These are phyloP conservation scores for Fusarium coicis DNA, from an alignment of 2,329 filamentous ascomycete genomes.

Conservation along the genomic window DNA sequence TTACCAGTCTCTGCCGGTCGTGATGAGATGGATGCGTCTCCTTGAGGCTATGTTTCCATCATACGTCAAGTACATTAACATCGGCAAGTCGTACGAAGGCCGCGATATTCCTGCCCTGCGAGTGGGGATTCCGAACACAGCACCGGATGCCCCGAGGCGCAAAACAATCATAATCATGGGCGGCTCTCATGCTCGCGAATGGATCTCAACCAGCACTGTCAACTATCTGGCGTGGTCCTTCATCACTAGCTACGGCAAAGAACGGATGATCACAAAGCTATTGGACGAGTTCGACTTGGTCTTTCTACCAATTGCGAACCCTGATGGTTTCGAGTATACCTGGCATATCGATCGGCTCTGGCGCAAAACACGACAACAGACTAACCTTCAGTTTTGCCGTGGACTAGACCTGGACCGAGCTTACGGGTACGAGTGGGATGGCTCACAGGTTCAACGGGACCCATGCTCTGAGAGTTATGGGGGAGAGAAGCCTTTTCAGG, in stretches of 20 bases:
- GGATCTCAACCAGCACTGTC: conserved; percentile 93
- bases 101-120: conserved; percentile 86
- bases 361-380: conserved; percentile 93
- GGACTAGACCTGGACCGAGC: conserved; percentile 91
- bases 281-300: conserved; percentile 88
- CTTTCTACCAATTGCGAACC: conserved; percentile 89
- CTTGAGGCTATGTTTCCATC: conserved; percentile 90
- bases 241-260: conserved; percentile 83
- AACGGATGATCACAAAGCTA: conserved; percentile 76
- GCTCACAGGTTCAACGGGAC: conserved; percentile 71
- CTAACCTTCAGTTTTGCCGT: conserved; percentile 82
- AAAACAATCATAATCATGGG: conserved; percentile 86
- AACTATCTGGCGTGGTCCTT: conserved; percentile 91
- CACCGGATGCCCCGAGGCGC: conserved; percentile 60
- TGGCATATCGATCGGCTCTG: conserved; percentile 93
- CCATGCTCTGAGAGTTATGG: conserved; percentile 93
- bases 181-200: conserved; percentile 93
- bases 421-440: conserved; percentile 88
- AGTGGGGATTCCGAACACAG: conserved; percentile 68
- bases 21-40: conserved; percentile 91
- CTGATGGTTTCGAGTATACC: conserved; percentile 93
- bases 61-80: conserved; percentile 76
- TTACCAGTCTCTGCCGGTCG: conserved; percentile 87
- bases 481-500: conserved; percentile 84
- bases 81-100: conserved; percentile 90